These are phyloP conservation scores for Diaporthe eres DNA, from an alignment of 2,329 filamentous ascomycete species.

Conservation along the genomic window DNA sequence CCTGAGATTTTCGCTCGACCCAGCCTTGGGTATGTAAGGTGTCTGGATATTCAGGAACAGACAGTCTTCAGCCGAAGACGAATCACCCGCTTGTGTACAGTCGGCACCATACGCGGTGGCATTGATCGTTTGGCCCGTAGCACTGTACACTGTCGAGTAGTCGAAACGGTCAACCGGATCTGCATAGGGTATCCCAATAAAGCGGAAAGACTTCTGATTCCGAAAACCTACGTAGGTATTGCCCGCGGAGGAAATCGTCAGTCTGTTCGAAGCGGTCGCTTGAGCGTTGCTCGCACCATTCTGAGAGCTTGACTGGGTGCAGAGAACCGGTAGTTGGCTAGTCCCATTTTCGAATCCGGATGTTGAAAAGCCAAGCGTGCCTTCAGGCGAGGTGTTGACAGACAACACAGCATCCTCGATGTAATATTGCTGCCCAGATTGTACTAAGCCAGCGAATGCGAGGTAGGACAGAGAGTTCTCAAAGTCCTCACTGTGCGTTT, in stretches of 20 bases:
- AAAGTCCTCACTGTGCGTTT: conserved; percentile 61
- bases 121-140: conserved; percentile 59
- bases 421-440: conserved; percentile 54
- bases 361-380: conserved; percentile 35
- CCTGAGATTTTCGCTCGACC: conserved; percentile 52
- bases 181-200: conserved; percentile 39
- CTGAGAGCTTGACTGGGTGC: conserved; percentile 61
- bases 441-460: conserved; percentile 34
- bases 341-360: conserved; percentile 47
- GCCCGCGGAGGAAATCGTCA: conserved; percentile 45
- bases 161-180: conserved; percentile 36
- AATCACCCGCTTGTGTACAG: conserved; percentile 56
- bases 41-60: conserved; percentile 65
- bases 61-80: conserved; percentile 58
- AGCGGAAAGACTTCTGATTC: conserved; percentile 64
- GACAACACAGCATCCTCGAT: conserved; percentile 57
- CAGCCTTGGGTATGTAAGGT: conserved; percentile 52
- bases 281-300: conserved; percentile 48
- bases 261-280: conserved; percentile 44
- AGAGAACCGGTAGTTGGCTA: conserved; percentile 61
- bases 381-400: conserved; percentile 51
- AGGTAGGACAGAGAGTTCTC: conserved; percentile 58
- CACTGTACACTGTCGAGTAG: conserved; percentile 61
- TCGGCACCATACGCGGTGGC: conserved; percentile 60
- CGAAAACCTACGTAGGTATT: conserved; percentile 65